Conservation (phyloP, 768 basidiomycete species). For the Podaxis carcinomalis region DNA sequence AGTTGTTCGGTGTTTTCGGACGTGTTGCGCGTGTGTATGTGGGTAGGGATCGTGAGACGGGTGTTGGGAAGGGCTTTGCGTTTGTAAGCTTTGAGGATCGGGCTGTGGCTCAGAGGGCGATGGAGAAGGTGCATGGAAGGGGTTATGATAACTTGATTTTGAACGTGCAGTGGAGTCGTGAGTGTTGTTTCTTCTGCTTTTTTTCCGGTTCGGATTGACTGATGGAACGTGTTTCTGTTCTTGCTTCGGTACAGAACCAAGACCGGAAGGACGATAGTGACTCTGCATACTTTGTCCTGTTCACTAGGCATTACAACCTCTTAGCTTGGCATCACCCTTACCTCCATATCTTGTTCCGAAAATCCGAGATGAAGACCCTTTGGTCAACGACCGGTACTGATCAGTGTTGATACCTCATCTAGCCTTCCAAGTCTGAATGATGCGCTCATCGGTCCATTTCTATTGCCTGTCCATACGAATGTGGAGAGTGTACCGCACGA, state of each 20-base stretch:
- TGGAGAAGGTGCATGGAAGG: constrained; percentile 87
- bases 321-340: neutral
- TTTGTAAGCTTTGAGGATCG: constrained; percentile 94
- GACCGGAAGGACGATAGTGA: constrained; percentile 29
- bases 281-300: constrained; percentile 5
- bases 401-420: too few relatives aligned
- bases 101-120: constrained; percentile 76
- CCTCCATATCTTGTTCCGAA: neutral
- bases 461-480: too few relatives aligned
- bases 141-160: constrained; percentile 91
- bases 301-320: constrained; percentile 7
- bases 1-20: constrained; percentile 84
- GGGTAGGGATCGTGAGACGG: constrained; percentile 91
- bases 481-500: too few relatives aligned
- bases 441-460: neutral
- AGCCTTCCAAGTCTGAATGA: neutral
- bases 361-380: too few relatives aligned
- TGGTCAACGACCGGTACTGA: too few relatives aligned
- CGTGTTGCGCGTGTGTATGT: constrained; percentile 88
- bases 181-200: constrained; percentile 21
- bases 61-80: constrained; percentile 93
- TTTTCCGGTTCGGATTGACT: neutral
- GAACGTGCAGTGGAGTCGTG: constrained; percentile 61
- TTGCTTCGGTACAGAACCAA: constrained; percentile 23
- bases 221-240: neutral